Percentiles rank a stretch among this genome's conserved stretches.
These are phyloP conservation scores for Irpex sp. DNA, from an alignment of 1,284 basidiomycete genomes.

Conservation along the genomic window DNA sequence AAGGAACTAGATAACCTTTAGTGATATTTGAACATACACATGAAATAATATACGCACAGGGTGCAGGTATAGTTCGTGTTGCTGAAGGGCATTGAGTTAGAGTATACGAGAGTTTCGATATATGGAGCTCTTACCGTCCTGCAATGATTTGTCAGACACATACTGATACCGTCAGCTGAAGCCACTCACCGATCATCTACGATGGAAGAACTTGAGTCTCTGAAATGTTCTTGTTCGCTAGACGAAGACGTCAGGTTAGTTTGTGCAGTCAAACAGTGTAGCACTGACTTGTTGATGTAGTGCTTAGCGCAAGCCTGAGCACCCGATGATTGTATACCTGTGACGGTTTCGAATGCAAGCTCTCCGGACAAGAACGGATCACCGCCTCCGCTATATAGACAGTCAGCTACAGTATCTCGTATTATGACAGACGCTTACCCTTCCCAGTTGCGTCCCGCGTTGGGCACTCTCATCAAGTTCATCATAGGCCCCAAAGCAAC, in stretches of 20 bases:
- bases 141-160: not conserved
- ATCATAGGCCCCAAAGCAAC: slow-evolving; percentile 39
- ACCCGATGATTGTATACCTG: slow-evolving; percentile 57
- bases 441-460: slow-evolving; percentile 67
- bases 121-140: not conserved
- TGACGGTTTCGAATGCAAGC: slow-evolving; percentile 48
- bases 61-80: slow-evolving; percentile 50
- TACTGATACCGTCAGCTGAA: not conserved
- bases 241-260: not conserved
- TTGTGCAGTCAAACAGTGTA: not conserved
- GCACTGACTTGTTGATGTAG: slow-evolving; percentile 43
- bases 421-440: slow-evolving; percentile 33
- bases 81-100: slow-evolving; percentile 20
- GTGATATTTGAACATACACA: too few species aligned
- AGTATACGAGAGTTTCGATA: too few species aligned
- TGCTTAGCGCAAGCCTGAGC: slow-evolving; percentile 58
- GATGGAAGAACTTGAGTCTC: slow-evolving; percentile 45
- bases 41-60: slow-evolving; percentile 29
- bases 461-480: slow-evolving; percentile 51
- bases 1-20: slow-evolving; percentile 37
- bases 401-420: slow-evolving; percentile 16
- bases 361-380: slow-evolving; percentile 61
- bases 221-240: slow-evolving; percentile 51
- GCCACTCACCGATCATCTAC: slow-evolving; percentile 56
- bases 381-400: slow-evolving; percentile 36